Evolutionary conservation across 176 grass and related monocot genomes (phyloP).

Genomic region (Oropetium thomaeum): DNA sequence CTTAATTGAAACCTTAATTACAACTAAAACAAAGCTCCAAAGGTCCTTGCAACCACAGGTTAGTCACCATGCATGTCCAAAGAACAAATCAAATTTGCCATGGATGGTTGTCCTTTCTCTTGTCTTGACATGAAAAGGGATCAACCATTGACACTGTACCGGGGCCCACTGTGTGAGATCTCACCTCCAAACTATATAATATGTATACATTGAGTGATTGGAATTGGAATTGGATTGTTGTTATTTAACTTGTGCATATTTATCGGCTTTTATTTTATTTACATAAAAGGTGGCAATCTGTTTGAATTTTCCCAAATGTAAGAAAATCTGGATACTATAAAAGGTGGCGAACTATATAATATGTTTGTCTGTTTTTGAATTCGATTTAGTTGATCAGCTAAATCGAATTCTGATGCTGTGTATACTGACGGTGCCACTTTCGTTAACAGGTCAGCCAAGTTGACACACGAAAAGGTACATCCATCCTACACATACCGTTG

Average conservation of each 20-base stretch:
- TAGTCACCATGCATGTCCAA: slow-evolving; percentile 30
- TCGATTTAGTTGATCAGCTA: too few relatives aligned
- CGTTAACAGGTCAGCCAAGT: not conserved
- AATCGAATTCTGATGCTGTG: too few relatives aligned
- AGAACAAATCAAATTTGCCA: slow-evolving; percentile 20
- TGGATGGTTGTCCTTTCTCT: slow-evolving; percentile 27
- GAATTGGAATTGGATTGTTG: not conserved
- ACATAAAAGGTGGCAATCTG: not conserved
- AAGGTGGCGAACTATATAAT: too few relatives aligned
- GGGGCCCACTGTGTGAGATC: slow-evolving; percentile 16
- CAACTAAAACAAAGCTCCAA: not conserved
- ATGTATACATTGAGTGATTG: slow-evolving; percentile 1
- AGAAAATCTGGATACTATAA: too few relatives aligned
- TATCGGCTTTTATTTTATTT: not conserved
- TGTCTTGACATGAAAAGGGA: slow-evolving; percentile 25
- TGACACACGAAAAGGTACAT: not conserved
- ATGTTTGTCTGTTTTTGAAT: too few relatives aligned
- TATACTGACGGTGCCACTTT: not conserved
- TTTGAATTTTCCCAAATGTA: not conserved
- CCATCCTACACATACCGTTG: slow-evolving; percentile 23
- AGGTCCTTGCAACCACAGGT: not conserved
- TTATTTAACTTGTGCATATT: not conserved
- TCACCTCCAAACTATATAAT: slow-evolving; percentile 13
- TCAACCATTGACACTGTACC: not conserved
- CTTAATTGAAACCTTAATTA: not conserved